Percentiles rank a stretch among this genome's conserved stretches.
These are phyloP conservation scores for Colletotrichum sp. DNA, from an alignment of 2,329 filamentous ascomycete genomes.

Conservation along the genomic window DNA sequence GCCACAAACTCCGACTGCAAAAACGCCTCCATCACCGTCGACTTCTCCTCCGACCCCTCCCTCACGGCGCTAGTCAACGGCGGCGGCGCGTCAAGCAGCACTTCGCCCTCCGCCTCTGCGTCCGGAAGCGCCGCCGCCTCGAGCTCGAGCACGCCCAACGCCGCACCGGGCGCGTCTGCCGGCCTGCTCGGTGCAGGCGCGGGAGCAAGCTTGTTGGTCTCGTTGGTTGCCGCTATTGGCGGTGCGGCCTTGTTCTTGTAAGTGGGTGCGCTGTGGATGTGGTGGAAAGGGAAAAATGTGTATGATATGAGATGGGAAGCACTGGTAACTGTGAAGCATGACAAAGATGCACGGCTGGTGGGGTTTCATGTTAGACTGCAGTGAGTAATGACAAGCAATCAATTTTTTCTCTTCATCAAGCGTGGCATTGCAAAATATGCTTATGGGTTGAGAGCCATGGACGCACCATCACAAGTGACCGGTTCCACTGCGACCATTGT, in stretches of 20 bases:
- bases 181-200: neutral
- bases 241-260: constrained; percentile 19
- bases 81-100: neutral
- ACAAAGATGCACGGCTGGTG: rapidly evolving
- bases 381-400: neutral
- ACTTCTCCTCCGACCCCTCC: constrained; percentile 34
- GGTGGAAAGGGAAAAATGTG: neutral
- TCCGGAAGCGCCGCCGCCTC: neutral
- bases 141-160: neutral
- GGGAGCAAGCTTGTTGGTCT: neutral
- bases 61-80: constrained; percentile 37
- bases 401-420: neutral
- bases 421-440: neutral
- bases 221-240: constrained; percentile 10
- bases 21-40: constrained; percentile 33
- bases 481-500: neutral
- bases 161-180: neutral
- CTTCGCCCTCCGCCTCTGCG: neutral
- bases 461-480: neutral
- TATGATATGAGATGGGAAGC: neutral
- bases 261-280: neutral
- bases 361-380: neutral
- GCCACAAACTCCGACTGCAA: constrained; percentile 35
- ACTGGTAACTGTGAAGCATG: neutral
- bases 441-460: neutral